Base-by-base conservation (phyloP, 371 early-diverging fungal genomes). In the Phascolomyces articulosus region DNA sequence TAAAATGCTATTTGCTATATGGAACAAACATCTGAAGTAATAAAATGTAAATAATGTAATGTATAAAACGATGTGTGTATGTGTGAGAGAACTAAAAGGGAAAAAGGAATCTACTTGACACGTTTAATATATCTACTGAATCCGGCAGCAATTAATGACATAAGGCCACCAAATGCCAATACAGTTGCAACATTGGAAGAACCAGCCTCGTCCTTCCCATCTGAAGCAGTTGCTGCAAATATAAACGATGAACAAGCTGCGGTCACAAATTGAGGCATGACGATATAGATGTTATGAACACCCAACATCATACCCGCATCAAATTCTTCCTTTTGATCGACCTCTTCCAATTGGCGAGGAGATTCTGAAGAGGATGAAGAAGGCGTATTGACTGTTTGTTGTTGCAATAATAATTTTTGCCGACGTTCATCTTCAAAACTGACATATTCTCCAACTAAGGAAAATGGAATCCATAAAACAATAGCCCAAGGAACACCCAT, bases 241-340 rank as follows among this genome's bases (percentile, higher is more conserved):
- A 83, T 65, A 27, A 69, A 60, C 23, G 77, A 68, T 7, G 80
- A 73, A 16, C 78, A 72, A 51, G 80, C 55, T 1, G 83, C 75
- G 24, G 77, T 74, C 1, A 61, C 69, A 65, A 83, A 83, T 67
- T 91, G 92, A 2, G 92, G 92, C 24, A 90, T 64, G 6, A 90
- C 89, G 48, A 91, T 83, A 62, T 88, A 90, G 66, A 90, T 80
- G 66, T 91, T 91, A 70, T 88, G 89, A 10, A 91, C 86, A 0
- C 91, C 92, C 6, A 91, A 67, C 0, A 89, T 77, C 63, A 87
- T 69, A 6, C 91, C 91, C 0, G 80, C 77, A 55, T 70, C 71
- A 6, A 67, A 64, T 7, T 49, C 55, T 0, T 58, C 53, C 18
- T 61, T 29, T 34, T 34, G 58, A 24, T 58, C 40, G 4, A 13